phyloP scores from a whole-genome alignment of 2,329 filamentous ascomycete genomes.

The Colletotrichum nymphaeae region DNA sequence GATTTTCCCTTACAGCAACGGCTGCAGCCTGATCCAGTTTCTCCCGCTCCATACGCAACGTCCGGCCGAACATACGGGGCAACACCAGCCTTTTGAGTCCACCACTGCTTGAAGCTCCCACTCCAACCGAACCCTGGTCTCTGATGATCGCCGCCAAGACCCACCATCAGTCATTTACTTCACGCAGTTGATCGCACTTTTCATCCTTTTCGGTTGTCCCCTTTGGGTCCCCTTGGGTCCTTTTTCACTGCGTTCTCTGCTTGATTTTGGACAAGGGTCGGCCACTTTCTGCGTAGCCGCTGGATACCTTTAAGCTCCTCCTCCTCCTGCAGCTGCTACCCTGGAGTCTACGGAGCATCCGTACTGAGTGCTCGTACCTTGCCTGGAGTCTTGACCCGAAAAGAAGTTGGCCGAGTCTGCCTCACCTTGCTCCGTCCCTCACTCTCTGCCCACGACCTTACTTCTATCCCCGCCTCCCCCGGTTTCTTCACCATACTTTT shows the following conservation, averaged over 20 bases:
- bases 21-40: neutral
- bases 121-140: slow-evolving; percentile 25
- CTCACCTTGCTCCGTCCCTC: neutral
- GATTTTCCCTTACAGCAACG: neutral
- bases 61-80: neutral
- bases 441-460: slow-evolving; percentile 12
- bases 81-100: neutral
- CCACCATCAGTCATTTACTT: slow-evolving; percentile 36
- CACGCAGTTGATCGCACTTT: slow-evolving; percentile 33
- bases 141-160: slow-evolving; percentile 37
- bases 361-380: too few relatives aligned
- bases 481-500: slow-evolving; percentile 13
- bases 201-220: slow-evolving; percentile 24
- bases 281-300: slow-evolving; percentile 14
- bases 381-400: neutral
- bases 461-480: slow-evolving; percentile 26
- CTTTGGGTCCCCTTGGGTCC: slow-evolving; percentile 2
- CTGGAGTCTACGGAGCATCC: slow-evolving; percentile 1
- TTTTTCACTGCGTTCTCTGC: slow-evolving; percentile 21
- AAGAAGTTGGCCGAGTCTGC: slow-evolving; percentile 12
- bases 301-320: slow-evolving; percentile 25
- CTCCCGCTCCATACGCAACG: neutral
- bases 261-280: slow-evolving; percentile 18
- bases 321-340: slow-evolving; percentile 21
- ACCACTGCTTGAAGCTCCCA: slow-evolving; percentile 1